Base-by-base conservation (phyloP, 495 filamentous ascomycete genomes). In the Polyplosphaeria fusca region DNA sequence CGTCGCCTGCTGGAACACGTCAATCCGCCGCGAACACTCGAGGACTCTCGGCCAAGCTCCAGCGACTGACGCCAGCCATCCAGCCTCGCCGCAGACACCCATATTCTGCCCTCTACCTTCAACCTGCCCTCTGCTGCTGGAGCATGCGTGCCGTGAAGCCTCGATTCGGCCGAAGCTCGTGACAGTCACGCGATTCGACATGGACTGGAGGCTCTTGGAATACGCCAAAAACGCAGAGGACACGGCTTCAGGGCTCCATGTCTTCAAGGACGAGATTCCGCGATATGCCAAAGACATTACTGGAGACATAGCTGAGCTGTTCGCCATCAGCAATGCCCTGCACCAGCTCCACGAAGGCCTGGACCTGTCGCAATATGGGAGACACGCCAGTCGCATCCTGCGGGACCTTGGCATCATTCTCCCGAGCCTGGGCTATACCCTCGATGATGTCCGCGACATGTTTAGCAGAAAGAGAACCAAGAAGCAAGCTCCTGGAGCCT, bases 201-300 rank as follows among this genome's bases (percentile, higher is more conserved):
- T 79, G 74, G 74, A 72, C 49, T 66, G 63, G 55, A 53, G 46
- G 39, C 70, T 84, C 65, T 67, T 76, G 55, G 67, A 69, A 25
- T 71, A 75, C 58, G 79, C 77, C 63, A 70, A 76, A 58, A 71
- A 73, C 41, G 77, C 77, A 46, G 74, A 81, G 57, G 78, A 80
- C 45, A 73, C 78, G 47, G 80, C 80, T 20, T 69, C 75, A 40
- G 78, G 75, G 52, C 74, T 86, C 47, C 67, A 69, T 41, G 55
- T 67, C 14, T 84, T 84, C 64, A 69, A 76, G 30, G 69, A 72
- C 28, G 73, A 74, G 56, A 70, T 84, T 39, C 78, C 79, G 26
- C 72, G 80, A 46, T 66, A 75, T 60, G 60, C 73, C n/a, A 73
- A 77, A 5, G 79, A 81, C 43, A 79, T 86, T 47, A 80, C 80